Evolutionary conservation across 2,329 filamentous ascomycete species (phyloP), one percentile per base, ranked within the genome.

Genomic region (Coniochaeta sp.): DNA sequence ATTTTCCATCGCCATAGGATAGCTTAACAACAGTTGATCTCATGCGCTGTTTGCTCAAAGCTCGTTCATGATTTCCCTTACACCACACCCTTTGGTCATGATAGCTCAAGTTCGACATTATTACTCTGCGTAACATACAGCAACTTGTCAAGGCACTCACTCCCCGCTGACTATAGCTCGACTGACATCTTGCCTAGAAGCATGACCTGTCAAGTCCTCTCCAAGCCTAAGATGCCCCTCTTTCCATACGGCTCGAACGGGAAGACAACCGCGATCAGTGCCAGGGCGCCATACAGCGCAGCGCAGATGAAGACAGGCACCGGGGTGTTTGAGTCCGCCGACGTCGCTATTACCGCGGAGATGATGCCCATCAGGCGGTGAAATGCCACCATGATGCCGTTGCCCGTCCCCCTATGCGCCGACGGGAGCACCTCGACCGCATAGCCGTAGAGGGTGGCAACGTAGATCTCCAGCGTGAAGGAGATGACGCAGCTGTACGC

Each of bases 281-380:
- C 85, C 79, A 89, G 83, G 1, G 79, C 78, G 26, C 85, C 77
- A 66, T 87, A 89, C 2, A 90, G 73, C 1, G 81, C 81, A 0
- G 86, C 88, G 64, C 87, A 90, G 22, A 90, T 79, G 64, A 85
- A 90, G n/a, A 90, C 80, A 0, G 88, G 87, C 1, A 82, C 85
- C 0, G 81, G 74, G 0, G 86, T 89, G 0, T 73, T 71, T 1
- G 86, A 88, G 66, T 88, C 73, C 0, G 84, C 83, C 36, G 78
- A 79, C 0, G 83, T 85, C 0, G 84, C 88, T 34, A 91, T 83
- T 8, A 91, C 80, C 0, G 88, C 87, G 9, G 83, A 87, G 58
- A 91, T 66, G 52, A 91, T 89, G 1, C 89, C 89, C 88, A 91
- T 91, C 64, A 91, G 70, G 1, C 89, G 79, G 65, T 91, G 91